Evolutionary conservation across 306 rosid genomes (phyloP).

Genomic region (Pachyrhizus erosus): DNA sequence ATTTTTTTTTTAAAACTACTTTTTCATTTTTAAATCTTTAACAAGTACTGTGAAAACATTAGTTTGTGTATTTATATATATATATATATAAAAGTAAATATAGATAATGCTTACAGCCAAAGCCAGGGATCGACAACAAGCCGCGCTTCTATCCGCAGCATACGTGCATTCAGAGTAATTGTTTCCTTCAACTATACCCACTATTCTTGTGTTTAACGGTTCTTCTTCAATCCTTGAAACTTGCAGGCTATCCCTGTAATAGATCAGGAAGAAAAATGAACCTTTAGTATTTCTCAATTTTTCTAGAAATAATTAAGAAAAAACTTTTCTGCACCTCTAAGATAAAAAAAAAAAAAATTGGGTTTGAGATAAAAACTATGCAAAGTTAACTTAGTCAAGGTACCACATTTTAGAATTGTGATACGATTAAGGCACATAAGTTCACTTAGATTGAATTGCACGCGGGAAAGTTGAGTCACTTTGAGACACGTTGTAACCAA

Average conservation of each 20-base stretch:
- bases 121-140: conserved; percentile 79
- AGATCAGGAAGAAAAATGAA: not conserved
- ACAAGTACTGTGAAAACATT: not conserved
- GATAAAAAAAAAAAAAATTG: not conserved
- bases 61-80: not conserved
- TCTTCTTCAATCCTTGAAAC: conserved; percentile 63
- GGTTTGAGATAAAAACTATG: not conserved
- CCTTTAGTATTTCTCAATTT: not conserved
- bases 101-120: conserved; percentile 64
- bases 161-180: conserved; percentile 60
- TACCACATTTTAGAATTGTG: conserved; percentile 19
- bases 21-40: not conserved
- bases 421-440: conserved; percentile 24
- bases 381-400: conserved; percentile 1
- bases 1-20: no score
- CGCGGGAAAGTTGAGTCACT: conserved; percentile 41
- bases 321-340: not conserved
- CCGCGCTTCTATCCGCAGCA: conserved; percentile 69
- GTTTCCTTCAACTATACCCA: conserved; percentile 42
- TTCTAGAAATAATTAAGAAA: not conserved
- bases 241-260: conserved; percentile 73
- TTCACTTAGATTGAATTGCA: conserved; percentile 45
- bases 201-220: conserved; percentile 42
- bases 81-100: not conserved
- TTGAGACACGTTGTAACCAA: conserved; percentile 12